Base-by-base conservation (phyloP, 768 basidiomycete genomes). In the Mycena vitilis region DNA sequence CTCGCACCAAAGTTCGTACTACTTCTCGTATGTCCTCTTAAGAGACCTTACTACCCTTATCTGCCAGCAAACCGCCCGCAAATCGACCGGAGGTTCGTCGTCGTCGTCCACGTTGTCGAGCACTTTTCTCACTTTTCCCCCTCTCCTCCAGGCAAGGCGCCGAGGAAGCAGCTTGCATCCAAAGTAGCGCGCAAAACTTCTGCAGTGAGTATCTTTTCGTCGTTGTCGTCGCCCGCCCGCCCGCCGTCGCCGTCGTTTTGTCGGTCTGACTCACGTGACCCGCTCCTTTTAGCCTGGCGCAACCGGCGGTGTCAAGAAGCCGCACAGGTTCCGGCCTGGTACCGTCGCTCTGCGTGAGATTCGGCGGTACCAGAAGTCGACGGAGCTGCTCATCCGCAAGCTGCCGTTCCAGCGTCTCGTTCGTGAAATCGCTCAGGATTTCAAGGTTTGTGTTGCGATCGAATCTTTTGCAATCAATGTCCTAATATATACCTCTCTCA, bases 311-410 rank as follows among this genome's bases (percentile, higher is more conserved):
- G 96, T 98, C 76, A 99, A 99, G 96, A 99, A 99, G 88, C 97
- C 96, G 68, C 96, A 99, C 82, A 88, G 96, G 80, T 98, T 97
- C 91, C 89, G 93, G 78, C 93, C 93, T 74, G 93, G 97, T 86
- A 99, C 97, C 73, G 97, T 99, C 86, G 97, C 97, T 73, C 95
- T 99, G 73, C 96, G 97, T 88, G 96, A 98, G 84, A 98, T 98
- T 76, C 87, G 97, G 79, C 89, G 96, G 81, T 98, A 98, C 88
- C 96, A 98, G 83, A 98, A 98, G 87, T 96, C 95, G 70, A 98
- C 97, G 72, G 97, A 98, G 88, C 91, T 99, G 73, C 90, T 99
- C 76, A 98, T 99, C 88, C 89, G 97, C 85, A 98, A 98, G 91
- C 94, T 99, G 71, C 97, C 97, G 74, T 98, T 98, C 95, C 96